Evolutionary conservation across 1,284 basidiomycete genomes (phyloP), one percentile per base, ranked within the genome.

Genomic region (Malassezia dermatis): DNA sequence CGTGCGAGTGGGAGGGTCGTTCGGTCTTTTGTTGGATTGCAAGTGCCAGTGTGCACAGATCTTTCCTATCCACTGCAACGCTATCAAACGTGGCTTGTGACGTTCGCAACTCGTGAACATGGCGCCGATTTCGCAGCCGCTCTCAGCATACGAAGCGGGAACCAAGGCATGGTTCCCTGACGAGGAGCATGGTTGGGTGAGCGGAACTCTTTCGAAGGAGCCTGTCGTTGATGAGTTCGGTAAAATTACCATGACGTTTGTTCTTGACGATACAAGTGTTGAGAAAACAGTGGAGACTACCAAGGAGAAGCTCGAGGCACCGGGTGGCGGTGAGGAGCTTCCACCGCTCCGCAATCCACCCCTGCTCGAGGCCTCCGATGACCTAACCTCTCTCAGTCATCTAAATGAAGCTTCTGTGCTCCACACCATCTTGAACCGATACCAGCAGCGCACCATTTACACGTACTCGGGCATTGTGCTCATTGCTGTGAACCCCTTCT

Each of bases 401-500:
- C 81, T 99, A 66, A 98, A 98, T 73, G 94, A 99, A 76, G 93
- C 93, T 44, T 32, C 67, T 90, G 93, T 98, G 37, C 80, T 99
- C 43, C 90, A 98, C 75, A 94, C 93, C 41, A 96, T 98, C 67
- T 84, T 88, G 37, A 94, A 93, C 75, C 85, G 94, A 68, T 98
- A 98, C 79, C 88, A 86, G 19, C 88, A 93, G 67, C 89, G 94
- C 75, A 88, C 88, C 75, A 96, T 96, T 67, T 98, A 99, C 76
- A 98, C 94, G 35, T 98, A 98, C 78, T 93, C 89, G 60, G 94
- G 94, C 67, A 98, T 98, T 69, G 80, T 94, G 57, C 83, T 94
- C 62, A 95, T 99, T 75, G 94, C 94, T 43, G 85, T 99, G 78
- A 99, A 99, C 77, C 94, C 94, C 45, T 99, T 98, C 77, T 88